Evolutionary conservation across 164 flowering plant genomes (phyloP), one percentile per base, ranked within the genome.

Genomic region (Annona squamosa): DNA sequence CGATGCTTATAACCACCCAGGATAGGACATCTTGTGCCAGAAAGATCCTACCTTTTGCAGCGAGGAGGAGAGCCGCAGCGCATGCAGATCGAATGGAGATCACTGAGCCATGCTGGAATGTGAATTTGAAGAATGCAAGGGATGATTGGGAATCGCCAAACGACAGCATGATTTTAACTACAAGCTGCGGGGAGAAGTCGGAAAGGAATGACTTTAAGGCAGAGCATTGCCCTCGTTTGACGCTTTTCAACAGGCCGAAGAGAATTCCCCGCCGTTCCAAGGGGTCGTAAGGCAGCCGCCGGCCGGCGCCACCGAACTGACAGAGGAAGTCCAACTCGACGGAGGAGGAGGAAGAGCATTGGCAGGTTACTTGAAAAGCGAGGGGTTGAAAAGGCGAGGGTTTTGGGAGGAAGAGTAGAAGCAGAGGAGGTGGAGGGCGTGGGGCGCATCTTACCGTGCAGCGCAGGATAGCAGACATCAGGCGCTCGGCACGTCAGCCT

Each of bases 21-120:
- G 87, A 83, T 43, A 91, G 78, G 65, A 91, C 79, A 76, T 89
- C 98, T 56, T 93, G 98, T 1, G 97, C 84, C 16, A 85, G 78
- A 12, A 77, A 78, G 43, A 86, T 72, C 47, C 78, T 71, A 12
- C 72, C 77, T 65, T 85, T 82, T 2, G 80, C 84, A 1, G 85
- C 86, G 3, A 93, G 79, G 26, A 88, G 19, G 78, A 84, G 91
- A 4, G 87, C 92, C 0, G 76, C 86, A 0, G 83, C 17, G 47
- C 92, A 90, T 77, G 87, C 87, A 4, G 82, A 75, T 74, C 61
- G 65, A 19, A 89, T 72, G 1, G 71, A 70, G 3, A 47, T 69
- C 19, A 84, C 84, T 0, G 86, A 84, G 73, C 75, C 78, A 59
- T 80, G 83, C 7, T 70, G 57, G 72, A 85, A 91, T 0, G 78